Conservation (phyloP, 306 rosid genomes). For the Cucumis cinereus region DNA sequence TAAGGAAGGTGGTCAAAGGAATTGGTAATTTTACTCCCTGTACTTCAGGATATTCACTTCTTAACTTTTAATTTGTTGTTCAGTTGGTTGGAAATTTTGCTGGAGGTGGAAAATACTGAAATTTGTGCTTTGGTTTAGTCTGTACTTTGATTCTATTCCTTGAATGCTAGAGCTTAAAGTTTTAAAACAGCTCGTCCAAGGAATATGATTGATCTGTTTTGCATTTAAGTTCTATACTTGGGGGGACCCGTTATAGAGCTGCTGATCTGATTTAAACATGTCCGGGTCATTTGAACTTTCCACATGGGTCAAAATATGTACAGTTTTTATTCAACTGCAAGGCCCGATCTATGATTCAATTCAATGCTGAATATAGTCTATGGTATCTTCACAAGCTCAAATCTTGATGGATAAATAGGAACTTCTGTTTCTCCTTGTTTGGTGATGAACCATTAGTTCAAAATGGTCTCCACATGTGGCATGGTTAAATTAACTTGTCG, state of each 20-base stretch:
- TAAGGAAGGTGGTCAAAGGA: constrained; percentile 87
- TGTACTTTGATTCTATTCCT: background rate
- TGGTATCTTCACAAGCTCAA: background rate
- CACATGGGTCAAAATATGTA: background rate
- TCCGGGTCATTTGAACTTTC: background rate
- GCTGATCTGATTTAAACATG: background rate
- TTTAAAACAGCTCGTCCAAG: background rate
- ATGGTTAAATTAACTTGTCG: background rate
- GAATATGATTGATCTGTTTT: background rate
- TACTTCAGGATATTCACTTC: background rate
- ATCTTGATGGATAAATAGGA: background rate
- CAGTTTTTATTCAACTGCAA: background rate
- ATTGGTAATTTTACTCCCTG: constrained; percentile 36
- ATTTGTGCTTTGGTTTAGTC: background rate
- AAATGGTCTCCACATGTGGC: background rate
- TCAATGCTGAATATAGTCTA: background rate
- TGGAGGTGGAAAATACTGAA: background rate
- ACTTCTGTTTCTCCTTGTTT: background rate
- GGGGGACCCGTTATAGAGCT: background rate
- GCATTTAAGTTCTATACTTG: background rate
- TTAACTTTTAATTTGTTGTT: background rate
- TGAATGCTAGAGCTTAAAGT: background rate
- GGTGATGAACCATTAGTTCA: background rate
- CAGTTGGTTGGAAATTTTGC: background rate
- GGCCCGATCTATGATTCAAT: background rate